Evolutionary conservation across 176 grass and related monocot species (phyloP).

Genomic region (Juncus effusus): DNA sequence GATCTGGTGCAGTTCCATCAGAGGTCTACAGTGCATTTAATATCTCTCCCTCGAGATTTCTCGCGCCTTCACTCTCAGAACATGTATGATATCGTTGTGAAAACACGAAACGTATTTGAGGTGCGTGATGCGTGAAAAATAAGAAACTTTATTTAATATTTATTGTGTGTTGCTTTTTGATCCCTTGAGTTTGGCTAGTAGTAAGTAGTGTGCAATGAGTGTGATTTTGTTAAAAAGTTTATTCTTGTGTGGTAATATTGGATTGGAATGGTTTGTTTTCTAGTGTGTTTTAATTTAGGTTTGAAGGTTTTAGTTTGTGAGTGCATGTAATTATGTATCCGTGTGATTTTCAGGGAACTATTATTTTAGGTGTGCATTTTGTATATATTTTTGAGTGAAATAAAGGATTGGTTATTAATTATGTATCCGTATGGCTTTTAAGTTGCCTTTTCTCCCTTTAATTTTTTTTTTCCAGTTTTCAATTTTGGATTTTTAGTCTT

Average conservation of each 20-base stretch:
- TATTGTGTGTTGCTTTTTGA: not conserved
- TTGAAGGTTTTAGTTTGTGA: too few relatives aligned
- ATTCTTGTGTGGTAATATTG: conserved; percentile 13
- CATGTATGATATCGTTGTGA: conserved; percentile 92
- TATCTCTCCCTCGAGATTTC: conserved; percentile 71
- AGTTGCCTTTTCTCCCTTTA: too few relatives aligned
- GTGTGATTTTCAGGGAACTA: too few relatives aligned
- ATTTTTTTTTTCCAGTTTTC: too few relatives aligned
- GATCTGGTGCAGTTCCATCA: conserved; percentile 80
- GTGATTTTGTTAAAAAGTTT: not conserved
- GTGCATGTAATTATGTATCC: too few relatives aligned
- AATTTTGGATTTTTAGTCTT: too few relatives aligned
- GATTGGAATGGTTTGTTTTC: not conserved
- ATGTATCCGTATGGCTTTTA: too few relatives aligned
- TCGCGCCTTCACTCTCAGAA: conserved; percentile 51
- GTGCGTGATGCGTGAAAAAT: conserved; percentile 57
- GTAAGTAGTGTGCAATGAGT: conserved; percentile 23
- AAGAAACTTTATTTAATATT: not conserved
- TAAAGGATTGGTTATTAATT: too few relatives aligned
- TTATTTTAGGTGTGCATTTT: too few relatives aligned
- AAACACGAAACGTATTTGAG: conserved; percentile 75
- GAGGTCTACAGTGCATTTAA: conserved; percentile 70
- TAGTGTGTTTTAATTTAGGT: not conserved
- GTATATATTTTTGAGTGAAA: too few relatives aligned
- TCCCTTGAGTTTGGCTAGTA: conserved; percentile 7